Conservation (phyloP, 2,329 filamentous ascomycete genomes). For the Dryadomyces quercus-mongolicae region DNA sequence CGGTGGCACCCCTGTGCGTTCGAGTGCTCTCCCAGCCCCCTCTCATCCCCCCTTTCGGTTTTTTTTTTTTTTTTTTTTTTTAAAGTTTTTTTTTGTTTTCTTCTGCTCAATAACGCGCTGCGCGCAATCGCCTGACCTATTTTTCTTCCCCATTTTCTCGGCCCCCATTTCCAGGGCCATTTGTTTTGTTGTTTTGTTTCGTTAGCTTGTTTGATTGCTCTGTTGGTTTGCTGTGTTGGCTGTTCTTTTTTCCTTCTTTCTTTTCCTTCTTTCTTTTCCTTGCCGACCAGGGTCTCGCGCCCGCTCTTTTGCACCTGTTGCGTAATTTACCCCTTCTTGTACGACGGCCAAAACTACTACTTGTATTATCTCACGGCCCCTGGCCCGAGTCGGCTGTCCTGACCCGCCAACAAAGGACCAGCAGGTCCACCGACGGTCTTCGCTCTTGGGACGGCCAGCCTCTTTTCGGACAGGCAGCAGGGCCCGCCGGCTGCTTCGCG, state of each 20-base stretch:
- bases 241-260: no score
- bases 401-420: not conserved
- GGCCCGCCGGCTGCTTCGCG: not conserved
- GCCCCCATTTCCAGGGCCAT: no score
- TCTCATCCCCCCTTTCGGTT: not conserved
- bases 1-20: not conserved
- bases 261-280: no score
- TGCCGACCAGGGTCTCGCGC: no score
- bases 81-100: no score
- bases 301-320: not conserved
- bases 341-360: not conserved
- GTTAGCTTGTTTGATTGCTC: no score
- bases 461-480: not conserved
- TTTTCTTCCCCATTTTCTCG: not conserved
- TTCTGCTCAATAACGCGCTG: not conserved
- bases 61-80: not conserved
- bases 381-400: not conserved
- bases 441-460: not conserved
- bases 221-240: no score
- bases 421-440: not conserved
- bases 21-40: not conserved
- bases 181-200: no score
- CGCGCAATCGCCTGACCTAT: not conserved
- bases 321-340: not conserved
- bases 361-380: not conserved